Conservation (phyloP, 2,329 filamentous ascomycete genomes). For the Neofusicoccum cordaticola region DNA sequence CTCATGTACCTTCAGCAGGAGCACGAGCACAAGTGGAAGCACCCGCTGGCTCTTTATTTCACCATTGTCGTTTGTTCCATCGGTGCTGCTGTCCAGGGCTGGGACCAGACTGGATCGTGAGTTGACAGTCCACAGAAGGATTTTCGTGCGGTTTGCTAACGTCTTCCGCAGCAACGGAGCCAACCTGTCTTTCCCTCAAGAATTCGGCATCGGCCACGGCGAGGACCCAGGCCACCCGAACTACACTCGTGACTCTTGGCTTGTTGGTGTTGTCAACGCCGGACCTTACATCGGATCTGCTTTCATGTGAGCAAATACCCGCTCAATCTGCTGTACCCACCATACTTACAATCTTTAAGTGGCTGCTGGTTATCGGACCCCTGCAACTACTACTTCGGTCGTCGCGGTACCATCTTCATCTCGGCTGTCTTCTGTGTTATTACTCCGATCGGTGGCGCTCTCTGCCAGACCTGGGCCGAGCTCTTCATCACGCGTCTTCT, state of each 20-base stretch:
- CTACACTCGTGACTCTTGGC: slow-evolving; percentile 41
- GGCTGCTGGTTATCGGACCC: slow-evolving; percentile 74
- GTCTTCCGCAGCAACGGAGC: slow-evolving; percentile 35
- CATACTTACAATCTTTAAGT: neutral
- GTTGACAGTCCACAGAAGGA: neutral
- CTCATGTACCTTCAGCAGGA: slow-evolving; percentile 61
- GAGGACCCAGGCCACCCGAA: slow-evolving; percentile 25
- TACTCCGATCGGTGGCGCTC: slow-evolving; percentile 50
- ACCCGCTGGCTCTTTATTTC: slow-evolving; percentile 62
- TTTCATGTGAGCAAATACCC: slow-evolving; percentile 41
- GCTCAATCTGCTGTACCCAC: neutral
- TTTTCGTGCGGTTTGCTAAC: neutral
- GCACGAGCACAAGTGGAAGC: slow-evolving; percentile 64
- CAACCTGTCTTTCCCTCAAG: slow-evolving; percentile 58
- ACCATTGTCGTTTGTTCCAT: slow-evolving; percentile 68
- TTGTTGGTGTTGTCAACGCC: slow-evolving; percentile 61
- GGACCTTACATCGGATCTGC: slow-evolving; percentile 66
- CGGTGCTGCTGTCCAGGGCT: slow-evolving; percentile 61
- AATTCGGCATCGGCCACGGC: slow-evolving; percentile 46
- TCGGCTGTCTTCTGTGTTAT: slow-evolving; percentile 65
- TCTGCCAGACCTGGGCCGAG: slow-evolving; percentile 68
- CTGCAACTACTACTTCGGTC: slow-evolving; percentile 67
- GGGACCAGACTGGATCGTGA: slow-evolving; percentile 55
- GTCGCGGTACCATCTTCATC: slow-evolving; percentile 74
- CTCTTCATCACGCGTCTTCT: slow-evolving; percentile 69